Evolutionary conservation across 306 rosid species (phyloP).

Genomic region (Vigna reflexopilosa): DNA sequence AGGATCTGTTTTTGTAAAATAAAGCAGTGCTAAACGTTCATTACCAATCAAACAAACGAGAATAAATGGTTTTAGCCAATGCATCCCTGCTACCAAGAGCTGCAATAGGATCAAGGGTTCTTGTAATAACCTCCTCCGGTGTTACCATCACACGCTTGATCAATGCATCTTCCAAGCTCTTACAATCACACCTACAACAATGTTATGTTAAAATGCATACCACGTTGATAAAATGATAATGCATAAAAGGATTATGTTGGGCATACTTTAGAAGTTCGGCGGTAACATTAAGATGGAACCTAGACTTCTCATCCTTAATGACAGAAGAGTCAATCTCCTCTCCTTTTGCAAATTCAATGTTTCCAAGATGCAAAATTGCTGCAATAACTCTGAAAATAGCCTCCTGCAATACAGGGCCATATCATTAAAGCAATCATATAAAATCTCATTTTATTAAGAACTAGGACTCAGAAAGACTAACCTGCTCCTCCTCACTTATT

Average conservation of each 20-base stretch:
- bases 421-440: constrained; percentile 39
- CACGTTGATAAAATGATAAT: constrained; percentile 33
- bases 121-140: constrained; percentile 96
- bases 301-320: constrained; percentile 88
- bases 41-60: constrained; percentile 99
- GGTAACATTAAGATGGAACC: constrained; percentile 87
- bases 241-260: constrained; percentile 42
- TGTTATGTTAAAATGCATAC: constrained; percentile 36
- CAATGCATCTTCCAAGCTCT: constrained; percentile 98
- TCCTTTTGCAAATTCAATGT: constrained; percentile 95
- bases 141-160: constrained; percentile 99
- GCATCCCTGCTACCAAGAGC: constrained; percentile 97
- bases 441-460: constrained; percentile 28
- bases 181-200: constrained; percentile 78
- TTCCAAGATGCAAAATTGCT: constrained; percentile 96
- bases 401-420: constrained; percentile 64
- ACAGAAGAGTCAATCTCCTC: constrained; percentile 95
- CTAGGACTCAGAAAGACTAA: constrained; percentile 44
- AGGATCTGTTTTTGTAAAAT: constrained; percentile 36
- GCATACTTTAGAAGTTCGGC: constrained; percentile 91
- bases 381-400: constrained; percentile 97
- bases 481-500: constrained; percentile 98
- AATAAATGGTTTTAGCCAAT: constrained; percentile 91
- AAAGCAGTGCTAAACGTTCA: constrained; percentile 42
- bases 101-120: constrained; percentile 98